Conservation (phyloP, 257 asterid species). For the Petunia secreta region DNA sequence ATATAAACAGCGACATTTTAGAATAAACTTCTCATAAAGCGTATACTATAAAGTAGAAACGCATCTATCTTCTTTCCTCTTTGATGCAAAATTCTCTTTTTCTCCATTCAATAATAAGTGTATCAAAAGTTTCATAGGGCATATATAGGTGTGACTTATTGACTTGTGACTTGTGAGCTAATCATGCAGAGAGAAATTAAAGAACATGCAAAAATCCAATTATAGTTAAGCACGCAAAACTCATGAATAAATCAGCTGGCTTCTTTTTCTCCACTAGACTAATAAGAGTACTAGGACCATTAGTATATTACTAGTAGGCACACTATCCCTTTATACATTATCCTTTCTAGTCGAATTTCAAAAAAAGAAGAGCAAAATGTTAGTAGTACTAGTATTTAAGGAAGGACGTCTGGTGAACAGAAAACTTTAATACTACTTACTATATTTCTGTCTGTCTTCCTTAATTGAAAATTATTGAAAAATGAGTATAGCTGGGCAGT, state of each 20-base stretch:
- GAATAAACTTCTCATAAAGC: neutral
- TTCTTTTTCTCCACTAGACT: neutral
- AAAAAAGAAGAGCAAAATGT: neutral
- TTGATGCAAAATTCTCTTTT: neutral
- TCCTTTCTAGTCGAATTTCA: neutral
- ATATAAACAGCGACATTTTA: neutral
- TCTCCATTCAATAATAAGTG: neutral
- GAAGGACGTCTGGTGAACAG: neutral
- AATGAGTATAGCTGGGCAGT: neutral
- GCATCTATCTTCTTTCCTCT: neutral
- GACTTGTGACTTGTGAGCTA: neutral
- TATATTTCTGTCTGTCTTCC: neutral
- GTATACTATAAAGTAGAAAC: neutral
- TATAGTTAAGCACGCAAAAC: neutral
- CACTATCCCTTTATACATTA: neutral
- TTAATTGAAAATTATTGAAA: slow-evolving; percentile 10
- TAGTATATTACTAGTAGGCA: neutral
- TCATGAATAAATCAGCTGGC: neutral
- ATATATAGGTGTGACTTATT: neutral
- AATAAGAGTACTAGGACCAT: slow-evolving; percentile 20
- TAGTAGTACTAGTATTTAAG: neutral
- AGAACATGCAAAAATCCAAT: neutral
- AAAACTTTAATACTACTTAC: neutral
- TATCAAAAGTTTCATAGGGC: neutral
- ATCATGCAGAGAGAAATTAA: neutral